Conservation (phyloP, 495 filamentous ascomycete species). For the Aspergillus hancockii region DNA sequence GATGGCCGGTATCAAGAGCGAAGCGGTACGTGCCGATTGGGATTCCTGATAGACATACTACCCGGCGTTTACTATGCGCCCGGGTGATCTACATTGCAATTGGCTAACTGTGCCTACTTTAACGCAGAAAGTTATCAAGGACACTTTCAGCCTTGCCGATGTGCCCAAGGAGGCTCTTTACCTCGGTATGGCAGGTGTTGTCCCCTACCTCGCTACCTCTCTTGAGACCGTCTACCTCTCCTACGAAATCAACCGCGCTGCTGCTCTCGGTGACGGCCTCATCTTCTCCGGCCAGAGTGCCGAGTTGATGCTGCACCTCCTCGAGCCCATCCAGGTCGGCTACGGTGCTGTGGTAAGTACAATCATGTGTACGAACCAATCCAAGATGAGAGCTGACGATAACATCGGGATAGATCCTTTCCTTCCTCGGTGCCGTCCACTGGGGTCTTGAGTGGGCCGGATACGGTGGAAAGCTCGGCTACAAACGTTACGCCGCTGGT, state of each 20-base stretch:
- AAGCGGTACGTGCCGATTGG: constrained; percentile 61
- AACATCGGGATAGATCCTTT: constrained; percentile 63
- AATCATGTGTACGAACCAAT: neutral
- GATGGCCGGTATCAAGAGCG: constrained; percentile 65
- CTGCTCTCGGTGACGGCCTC: constrained; percentile 57
- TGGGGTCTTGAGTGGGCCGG: constrained; percentile 86
- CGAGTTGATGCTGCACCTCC: constrained; percentile 68
- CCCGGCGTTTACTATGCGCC: neutral
- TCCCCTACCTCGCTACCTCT: constrained; percentile 90
- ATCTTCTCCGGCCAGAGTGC: constrained; percentile 73
- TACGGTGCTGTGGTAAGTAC: constrained; percentile 84
- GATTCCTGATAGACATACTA: constrained; percentile 4
- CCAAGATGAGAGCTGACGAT: neutral
- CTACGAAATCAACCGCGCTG: constrained; percentile 72
- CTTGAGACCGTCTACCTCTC: constrained; percentile 83
- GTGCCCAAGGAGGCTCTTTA: constrained; percentile 81
- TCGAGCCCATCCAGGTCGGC: constrained; percentile 90
- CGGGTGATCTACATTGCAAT: neutral
- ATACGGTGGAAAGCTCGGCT: constrained; percentile 70
- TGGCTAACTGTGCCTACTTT: constrained; percentile 12
- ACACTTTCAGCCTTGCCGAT: constrained; percentile 76
- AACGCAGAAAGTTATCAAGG: constrained; percentile 72
- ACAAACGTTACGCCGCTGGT: constrained; percentile 79
- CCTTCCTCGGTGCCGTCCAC: constrained; percentile 94
- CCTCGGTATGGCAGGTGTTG: constrained; percentile 83